A percentile compares a stretch with the other conserved stretches of the same genome.
Evolutionary conservation across 768 basidiomycete species (phyloP).

Genomic region (Auricularia sp.): DNA sequence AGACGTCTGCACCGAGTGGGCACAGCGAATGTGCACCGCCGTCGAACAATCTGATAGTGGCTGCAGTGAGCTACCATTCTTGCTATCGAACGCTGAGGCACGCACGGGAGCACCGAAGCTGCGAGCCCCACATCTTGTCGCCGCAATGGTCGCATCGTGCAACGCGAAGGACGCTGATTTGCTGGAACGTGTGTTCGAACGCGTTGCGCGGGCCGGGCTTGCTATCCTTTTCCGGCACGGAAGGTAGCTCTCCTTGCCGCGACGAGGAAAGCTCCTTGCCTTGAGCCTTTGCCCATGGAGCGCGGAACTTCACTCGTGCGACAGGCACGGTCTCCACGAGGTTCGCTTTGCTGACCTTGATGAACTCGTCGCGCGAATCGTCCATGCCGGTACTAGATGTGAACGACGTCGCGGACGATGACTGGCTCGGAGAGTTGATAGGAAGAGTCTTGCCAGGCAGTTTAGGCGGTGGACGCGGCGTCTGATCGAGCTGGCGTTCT

Average conservation of each 20-base stretch:
- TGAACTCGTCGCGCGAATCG: conserved; percentile 6
- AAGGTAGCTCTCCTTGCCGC: conserved; percentile 11
- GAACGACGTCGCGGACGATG: not conserved
- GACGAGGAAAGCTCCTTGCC: conserved; percentile 16
- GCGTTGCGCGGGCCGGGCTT: conserved; percentile 24
- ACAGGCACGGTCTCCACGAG: not conserved
- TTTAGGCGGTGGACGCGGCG: not conserved
- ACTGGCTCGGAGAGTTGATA: not conserved
- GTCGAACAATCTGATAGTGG: conserved; percentile 58
- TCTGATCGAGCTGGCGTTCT: conserved; percentile 59
- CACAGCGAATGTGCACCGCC: conserved; percentile 82
- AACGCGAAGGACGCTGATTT: conserved; percentile 77
- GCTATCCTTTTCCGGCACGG: conserved; percentile 15
- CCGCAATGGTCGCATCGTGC: conserved; percentile 91
- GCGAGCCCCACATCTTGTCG: conserved; percentile 99
- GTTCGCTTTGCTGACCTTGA: conserved; percentile 2
- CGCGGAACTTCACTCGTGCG: not conserved
- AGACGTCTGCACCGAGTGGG: conserved; percentile 50
- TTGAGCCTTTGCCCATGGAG: conserved; percentile 46
- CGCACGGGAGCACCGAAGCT: conserved; percentile 81
- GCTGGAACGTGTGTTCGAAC: conserved; percentile 79
- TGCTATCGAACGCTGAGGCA: conserved; percentile 10
- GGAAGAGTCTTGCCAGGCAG: not conserved
- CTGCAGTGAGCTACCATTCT: not conserved
- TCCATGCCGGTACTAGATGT: not conserved